Conservation (phyloP, 495 filamentous ascomycete genomes). For the Tuber brumale region DNA sequence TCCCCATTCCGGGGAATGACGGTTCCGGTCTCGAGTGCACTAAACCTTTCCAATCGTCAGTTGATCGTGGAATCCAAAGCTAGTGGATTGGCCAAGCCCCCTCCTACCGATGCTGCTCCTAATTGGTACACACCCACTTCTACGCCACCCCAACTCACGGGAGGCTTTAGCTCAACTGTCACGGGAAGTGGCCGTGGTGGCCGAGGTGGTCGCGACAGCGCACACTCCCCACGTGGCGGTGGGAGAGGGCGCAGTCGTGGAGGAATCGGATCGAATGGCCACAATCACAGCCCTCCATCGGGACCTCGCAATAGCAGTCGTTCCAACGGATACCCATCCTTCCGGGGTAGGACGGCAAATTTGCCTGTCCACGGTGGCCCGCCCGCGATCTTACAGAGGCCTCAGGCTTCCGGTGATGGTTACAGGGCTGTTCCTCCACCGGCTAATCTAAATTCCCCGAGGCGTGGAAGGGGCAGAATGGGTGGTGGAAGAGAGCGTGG, state of each 20-base stretch:
- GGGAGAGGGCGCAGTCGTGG: slow-evolving; percentile 32
- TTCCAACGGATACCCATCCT: slow-evolving; percentile 39
- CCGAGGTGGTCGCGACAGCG: slow-evolving; percentile 41
- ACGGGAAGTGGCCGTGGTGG: slow-evolving; percentile 44
- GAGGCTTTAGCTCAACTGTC: slow-evolving; percentile 30
- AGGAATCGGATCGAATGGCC: slow-evolving; percentile 35
- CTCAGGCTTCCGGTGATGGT: slow-evolving; percentile 47
- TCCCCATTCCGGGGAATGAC: slow-evolving; percentile 95
- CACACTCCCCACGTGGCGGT: slow-evolving; percentile 23
- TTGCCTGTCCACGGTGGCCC: slow-evolving; percentile 15
- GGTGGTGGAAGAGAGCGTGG: slow-evolving; percentile 44
- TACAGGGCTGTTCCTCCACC: slow-evolving; percentile 80
- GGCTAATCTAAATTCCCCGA: slow-evolving; percentile 52
- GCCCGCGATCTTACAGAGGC: slow-evolving; percentile 34
- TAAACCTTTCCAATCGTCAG: slow-evolving; percentile 80
- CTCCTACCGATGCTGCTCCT: slow-evolving; percentile 35
- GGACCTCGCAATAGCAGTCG: slow-evolving; percentile 51
- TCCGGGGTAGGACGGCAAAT: slow-evolving; percentile 47
- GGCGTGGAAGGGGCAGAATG: slow-evolving; percentile 54
- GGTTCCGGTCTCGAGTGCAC: slow-evolving; percentile 69
- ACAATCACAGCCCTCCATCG: slow-evolving; percentile 17
- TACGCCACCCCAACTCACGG: slow-evolving; percentile 28
- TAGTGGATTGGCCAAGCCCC: slow-evolving; percentile 47
- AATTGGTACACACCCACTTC: slow-evolving; percentile 16
- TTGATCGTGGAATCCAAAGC: slow-evolving; percentile 69